A percentile compares a stretch with the other conserved stretches of the same genome.
Conservation (phyloP, 345 rosid species). For the Syzygium jambos region DNA sequence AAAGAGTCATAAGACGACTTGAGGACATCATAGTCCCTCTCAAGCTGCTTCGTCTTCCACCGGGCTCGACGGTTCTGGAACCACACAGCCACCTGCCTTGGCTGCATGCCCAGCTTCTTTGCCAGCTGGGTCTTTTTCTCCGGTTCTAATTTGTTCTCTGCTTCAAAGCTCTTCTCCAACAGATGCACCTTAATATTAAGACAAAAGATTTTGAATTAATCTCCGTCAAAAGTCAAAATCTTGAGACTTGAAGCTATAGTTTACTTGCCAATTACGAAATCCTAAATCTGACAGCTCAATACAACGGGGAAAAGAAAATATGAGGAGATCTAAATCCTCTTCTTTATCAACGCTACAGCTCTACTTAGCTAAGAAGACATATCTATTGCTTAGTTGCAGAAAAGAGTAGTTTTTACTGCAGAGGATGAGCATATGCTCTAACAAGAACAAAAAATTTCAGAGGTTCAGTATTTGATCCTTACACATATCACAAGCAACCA, state of each 20-base stretch:
- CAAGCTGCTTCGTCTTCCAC: constrained; percentile 20
- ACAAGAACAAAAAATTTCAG: neutral
- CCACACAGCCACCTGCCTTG: constrained; percentile 41
- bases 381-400: neutral
- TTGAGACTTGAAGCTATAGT: neutral
- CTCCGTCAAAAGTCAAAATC: neutral
- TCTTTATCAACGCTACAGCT: neutral
- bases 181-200: constrained; percentile 35
- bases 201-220: neutral
- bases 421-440: neutral
- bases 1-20: constrained; percentile 71
- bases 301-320: neutral
- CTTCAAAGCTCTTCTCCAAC: constrained; percentile 32
- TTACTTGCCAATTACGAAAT: neutral
- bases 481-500: neutral
- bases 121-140: constrained; percentile 31
- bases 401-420: neutral
- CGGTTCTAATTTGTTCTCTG: constrained; percentile 28
- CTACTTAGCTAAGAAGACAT: neutral
- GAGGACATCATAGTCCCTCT: constrained; percentile 42
- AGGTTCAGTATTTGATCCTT: neutral
- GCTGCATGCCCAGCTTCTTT: constrained; percentile 23
- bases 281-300: neutral
- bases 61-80: constrained; percentile 42
- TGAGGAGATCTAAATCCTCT: neutral